Base-by-base conservation (phyloP, 305 asterid species). In the Galium porrigens region DNA sequence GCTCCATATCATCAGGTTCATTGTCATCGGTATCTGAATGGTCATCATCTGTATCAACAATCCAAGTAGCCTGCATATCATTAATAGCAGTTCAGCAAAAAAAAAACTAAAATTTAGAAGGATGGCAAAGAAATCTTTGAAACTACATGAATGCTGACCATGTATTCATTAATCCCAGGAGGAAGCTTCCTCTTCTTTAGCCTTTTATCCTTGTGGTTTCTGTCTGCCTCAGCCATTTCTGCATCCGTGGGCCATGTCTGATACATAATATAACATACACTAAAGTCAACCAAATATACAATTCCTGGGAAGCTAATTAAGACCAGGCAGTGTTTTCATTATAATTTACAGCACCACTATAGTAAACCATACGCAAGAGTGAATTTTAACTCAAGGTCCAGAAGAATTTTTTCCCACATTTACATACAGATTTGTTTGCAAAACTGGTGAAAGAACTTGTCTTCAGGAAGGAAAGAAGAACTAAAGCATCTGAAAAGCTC, bases 161-260 rank as follows among this genome's bases (percentile, higher is more conserved):
- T 96, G 74, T 92, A 92, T 34, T 92, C 99, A 68, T 96, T 89
- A 59, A 85, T 84, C 67, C 97, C 99, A 73, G 48, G 74, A 61
- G 95, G 95, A 68, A 84, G 85, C 66, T 66, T 80, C 78, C 76
- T 92, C 80, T 68, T 83, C 73, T 82, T 85, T 75, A 73, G 81
- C 79, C 71, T 85, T 79, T 74, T 83, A 67, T 83, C 75, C 76
- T 75, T 71, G 18, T 64, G 81, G 51, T 66, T 58, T 76, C 63
- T 77, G 64, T 83, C 95, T 18, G 97, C 97, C 77, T 92, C 95
- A 68, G 86, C 91, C 94, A 89, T 87, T 79, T 92, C 99, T 67
- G 83, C 96, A 77, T 84, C 95, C n/a, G 99, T 89, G 5, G 99
- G 99, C 95, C 95, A 92, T 58, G 97, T 92, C 99, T 92, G 83